Percentiles rank a stretch among this genome's conserved stretches.
phyloP scores from a whole-genome alignment of 1,284 basidiomycete species.

The Prillingera fragicola region DNA sequence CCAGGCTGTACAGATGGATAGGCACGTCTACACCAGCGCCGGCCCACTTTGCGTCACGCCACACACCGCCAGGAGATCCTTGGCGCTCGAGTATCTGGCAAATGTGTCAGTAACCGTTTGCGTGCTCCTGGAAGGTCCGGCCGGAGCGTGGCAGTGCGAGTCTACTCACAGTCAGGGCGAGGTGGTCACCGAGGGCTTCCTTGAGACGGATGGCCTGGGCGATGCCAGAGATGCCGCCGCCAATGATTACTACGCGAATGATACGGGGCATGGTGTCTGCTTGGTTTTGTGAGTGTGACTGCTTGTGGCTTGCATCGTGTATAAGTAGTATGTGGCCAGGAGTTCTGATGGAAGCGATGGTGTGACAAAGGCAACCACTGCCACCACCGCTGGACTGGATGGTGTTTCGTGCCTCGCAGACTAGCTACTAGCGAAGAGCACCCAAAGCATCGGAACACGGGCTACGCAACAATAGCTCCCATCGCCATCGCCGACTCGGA shows the following conservation, averaged over 20 bases:
- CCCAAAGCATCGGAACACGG: too few species aligned
- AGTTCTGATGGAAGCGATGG: too few species aligned
- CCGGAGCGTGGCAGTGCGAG: not conserved
- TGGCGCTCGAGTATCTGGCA: conserved; percentile 24
- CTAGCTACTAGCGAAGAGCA: too few species aligned
- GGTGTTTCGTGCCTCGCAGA: too few species aligned
- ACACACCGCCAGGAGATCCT: conserved; percentile 23
- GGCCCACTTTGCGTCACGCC: conserved; percentile 29
- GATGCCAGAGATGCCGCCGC: conserved; percentile 28
- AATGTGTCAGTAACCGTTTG: not conserved
- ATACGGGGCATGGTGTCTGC: too few species aligned
- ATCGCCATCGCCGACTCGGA: too few species aligned
- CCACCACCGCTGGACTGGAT: too few species aligned
- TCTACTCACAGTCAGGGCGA: conserved; percentile 14
- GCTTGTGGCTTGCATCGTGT: too few species aligned
- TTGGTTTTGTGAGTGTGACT: too few species aligned
- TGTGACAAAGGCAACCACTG: too few species aligned
- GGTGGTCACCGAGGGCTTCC: conserved; percentile 19
- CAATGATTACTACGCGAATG: conserved; percentile 15
- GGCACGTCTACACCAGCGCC: conserved; percentile 31
- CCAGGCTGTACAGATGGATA: conserved; percentile 29
- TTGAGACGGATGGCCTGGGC: conserved; percentile 25
- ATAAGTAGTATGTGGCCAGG: too few species aligned
- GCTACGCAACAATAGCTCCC: too few species aligned
- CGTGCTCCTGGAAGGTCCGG: not conserved